Evolutionary conservation across 306 rosid genomes (phyloP).

Genomic region (Carpinus viminea): DNA sequence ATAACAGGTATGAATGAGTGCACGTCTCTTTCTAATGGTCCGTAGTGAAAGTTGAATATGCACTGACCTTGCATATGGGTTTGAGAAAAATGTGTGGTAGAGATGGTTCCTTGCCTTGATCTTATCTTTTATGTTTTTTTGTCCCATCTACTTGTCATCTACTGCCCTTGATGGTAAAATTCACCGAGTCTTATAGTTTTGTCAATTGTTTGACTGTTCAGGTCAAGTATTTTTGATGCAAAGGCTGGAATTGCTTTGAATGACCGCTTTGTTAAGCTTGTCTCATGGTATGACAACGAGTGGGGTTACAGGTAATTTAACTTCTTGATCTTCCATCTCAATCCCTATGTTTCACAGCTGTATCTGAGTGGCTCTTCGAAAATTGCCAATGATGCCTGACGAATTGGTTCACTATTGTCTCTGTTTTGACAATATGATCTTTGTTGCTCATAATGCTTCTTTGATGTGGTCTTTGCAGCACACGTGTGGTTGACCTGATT

Average conservation of each 20-base stretch:
- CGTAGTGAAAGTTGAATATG: too few relatives aligned
- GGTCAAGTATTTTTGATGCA: slow-evolving; percentile 79
- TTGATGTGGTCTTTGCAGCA: slow-evolving; percentile 39
- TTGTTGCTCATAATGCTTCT: neutral
- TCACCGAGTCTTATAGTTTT: neutral
- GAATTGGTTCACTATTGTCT: too few relatives aligned
- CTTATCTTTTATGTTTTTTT: neutral
- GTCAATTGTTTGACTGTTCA: slow-evolving; percentile 21
- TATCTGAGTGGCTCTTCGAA: too few relatives aligned
- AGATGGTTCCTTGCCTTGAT: neutral
- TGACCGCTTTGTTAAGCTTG: slow-evolving; percentile 46
- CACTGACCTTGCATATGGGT: neutral
- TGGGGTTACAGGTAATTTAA: slow-evolving; percentile 69
- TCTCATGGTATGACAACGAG: slow-evolving; percentile 82
- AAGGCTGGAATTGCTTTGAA: slow-evolving; percentile 80
- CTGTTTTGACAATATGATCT: neutral
- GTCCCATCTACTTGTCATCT: neutral
- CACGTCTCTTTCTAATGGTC: neutral
- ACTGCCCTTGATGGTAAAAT: neutral
- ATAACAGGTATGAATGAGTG: slow-evolving; percentile 48
- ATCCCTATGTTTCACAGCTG: neutral
- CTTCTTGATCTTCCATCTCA: neutral
- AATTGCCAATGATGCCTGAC: too few relatives aligned
- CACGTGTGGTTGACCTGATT: slow-evolving; percentile 70
- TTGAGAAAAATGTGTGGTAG: neutral